Evolutionary conservation across 148 eudicot species (phyloP).

Genomic region (Amaranthus palmeri): DNA sequence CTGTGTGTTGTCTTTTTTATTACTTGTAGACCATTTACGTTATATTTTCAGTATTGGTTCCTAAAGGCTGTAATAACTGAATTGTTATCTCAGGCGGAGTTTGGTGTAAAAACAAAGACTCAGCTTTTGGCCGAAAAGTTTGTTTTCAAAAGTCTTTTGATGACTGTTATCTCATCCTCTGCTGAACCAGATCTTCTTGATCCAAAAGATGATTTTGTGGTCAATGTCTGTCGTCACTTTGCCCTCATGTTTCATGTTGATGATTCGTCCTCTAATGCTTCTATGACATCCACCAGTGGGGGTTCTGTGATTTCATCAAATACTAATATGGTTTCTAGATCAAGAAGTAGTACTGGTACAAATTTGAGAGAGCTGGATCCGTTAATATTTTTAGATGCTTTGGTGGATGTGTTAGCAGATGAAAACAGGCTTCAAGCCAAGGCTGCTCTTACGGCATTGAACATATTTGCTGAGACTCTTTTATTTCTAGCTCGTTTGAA

Average conservation of each 20-base stretch:
- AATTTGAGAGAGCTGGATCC: slow-evolving; percentile 93
- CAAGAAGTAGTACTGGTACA: slow-evolving; percentile 46
- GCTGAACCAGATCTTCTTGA: slow-evolving; percentile 75
- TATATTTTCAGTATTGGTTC: not conserved
- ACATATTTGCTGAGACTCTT: slow-evolving; percentile 73
- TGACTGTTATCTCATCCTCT: slow-evolving; percentile 85
- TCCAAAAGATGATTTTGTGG: slow-evolving; percentile 69
- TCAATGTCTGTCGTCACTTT: slow-evolving; percentile 84
- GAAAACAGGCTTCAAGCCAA: slow-evolving; percentile 90
- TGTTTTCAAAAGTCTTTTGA: slow-evolving; percentile 85
- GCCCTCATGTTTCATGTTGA: slow-evolving; percentile 83
- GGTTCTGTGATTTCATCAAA: slow-evolving; percentile 47
- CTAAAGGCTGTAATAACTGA: not conserved
- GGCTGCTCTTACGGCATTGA: slow-evolving; percentile 82
- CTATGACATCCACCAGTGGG: slow-evolving; percentile 45
- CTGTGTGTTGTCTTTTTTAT: not conserved
- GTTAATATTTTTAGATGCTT: slow-evolving; percentile 82
- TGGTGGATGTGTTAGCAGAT: slow-evolving; percentile 91
- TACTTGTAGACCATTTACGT: not conserved
- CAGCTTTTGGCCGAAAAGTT: slow-evolving; percentile 98
- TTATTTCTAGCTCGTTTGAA: slow-evolving; percentile 72
- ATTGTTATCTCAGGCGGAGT: slow-evolving; percentile 61
- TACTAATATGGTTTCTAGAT: slow-evolving; percentile 36
- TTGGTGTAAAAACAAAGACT: slow-evolving; percentile 96
- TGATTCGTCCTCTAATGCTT: slow-evolving; percentile 36